A percentile compares a stretch with the other conserved stretches of the same genome.
Evolutionary conservation across 129 eudicot species (phyloP).

Genomic region (Ambrosia trifida): DNA sequence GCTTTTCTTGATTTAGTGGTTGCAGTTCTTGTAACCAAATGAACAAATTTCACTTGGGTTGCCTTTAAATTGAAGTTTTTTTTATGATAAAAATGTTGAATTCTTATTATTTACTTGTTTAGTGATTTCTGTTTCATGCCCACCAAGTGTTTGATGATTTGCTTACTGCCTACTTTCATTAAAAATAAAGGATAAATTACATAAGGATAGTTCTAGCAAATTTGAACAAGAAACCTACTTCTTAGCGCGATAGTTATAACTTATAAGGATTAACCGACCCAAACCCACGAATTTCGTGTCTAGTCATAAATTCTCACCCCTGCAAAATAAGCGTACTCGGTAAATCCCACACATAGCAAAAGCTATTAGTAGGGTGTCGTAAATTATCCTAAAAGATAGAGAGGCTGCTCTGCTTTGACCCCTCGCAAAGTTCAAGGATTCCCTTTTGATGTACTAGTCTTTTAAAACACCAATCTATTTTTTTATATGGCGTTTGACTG

Average conservation of each 20-base stretch:
- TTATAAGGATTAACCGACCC: background rate
- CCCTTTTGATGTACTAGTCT: background rate
- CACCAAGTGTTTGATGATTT: constrained; percentile 24
- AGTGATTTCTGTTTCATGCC: constrained; percentile 8
- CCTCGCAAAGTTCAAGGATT: background rate
- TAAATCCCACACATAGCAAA: no score
- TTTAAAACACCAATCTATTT: background rate
- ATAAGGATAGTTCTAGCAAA: no score
- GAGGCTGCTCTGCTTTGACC: no score
- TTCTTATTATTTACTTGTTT: background rate
- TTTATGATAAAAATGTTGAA: background rate
- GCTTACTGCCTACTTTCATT: constrained; percentile 12
- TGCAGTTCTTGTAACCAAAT: constrained; percentile 11
- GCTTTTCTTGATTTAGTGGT: background rate
- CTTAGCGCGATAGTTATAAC: background rate
- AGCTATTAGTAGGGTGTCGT: no score
- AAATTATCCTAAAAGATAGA: no score
- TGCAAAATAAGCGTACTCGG: no score
- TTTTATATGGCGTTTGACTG: background rate
- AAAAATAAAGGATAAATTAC: no score
- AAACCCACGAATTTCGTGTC: no score
- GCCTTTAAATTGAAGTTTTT: no score
- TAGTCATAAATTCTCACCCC: no score
- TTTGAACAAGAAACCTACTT: no score
- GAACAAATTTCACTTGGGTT: background rate